Conservation (phyloP, 179 eudicot species). For the Silene noctiflora region DNA sequence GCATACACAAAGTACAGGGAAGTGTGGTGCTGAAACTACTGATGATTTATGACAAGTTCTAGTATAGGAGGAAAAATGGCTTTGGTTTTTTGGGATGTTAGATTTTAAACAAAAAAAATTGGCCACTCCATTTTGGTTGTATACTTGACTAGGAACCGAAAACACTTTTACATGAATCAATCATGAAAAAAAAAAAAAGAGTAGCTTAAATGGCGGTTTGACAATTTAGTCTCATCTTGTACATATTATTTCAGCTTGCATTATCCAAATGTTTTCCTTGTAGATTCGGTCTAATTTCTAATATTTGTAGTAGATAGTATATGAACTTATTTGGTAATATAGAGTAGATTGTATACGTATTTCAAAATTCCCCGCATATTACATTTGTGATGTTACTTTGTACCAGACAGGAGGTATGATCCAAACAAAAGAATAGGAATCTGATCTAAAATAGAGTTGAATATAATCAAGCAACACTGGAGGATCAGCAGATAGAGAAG, state of each 20-base stretch:
- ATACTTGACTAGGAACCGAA: slow-evolving; percentile 26
- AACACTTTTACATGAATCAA: slow-evolving; percentile 17
- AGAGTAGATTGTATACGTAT: neutral
- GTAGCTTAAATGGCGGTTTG: neutral
- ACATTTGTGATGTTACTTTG: too few species aligned
- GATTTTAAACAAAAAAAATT: slow-evolving; percentile 2
- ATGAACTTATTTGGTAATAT: neutral
- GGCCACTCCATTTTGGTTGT: slow-evolving; percentile 35
- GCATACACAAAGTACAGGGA: slow-evolving; percentile 34
- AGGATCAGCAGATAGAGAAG: too few species aligned
- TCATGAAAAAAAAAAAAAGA: too few species aligned
- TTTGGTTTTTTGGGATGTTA: slow-evolving; percentile 26
- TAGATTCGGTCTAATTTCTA: neutral
- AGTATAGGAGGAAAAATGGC: slow-evolving; percentile 23
- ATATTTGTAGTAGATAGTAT: neutral
- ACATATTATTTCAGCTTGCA: slow-evolving; percentile 15
- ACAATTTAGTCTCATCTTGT: neutral
- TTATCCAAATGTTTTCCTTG: slow-evolving; percentile 1
- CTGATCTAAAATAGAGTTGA: too few species aligned
- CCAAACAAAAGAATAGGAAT: neutral
- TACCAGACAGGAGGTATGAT: neutral
- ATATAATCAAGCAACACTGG: too few species aligned
- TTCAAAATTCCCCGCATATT: neutral
- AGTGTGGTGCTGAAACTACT: slow-evolving; percentile 28
- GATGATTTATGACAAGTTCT: slow-evolving; percentile 23